phyloP scores from a whole-genome alignment of 768 basidiomycete species.

The Imleria badia region DNA sequence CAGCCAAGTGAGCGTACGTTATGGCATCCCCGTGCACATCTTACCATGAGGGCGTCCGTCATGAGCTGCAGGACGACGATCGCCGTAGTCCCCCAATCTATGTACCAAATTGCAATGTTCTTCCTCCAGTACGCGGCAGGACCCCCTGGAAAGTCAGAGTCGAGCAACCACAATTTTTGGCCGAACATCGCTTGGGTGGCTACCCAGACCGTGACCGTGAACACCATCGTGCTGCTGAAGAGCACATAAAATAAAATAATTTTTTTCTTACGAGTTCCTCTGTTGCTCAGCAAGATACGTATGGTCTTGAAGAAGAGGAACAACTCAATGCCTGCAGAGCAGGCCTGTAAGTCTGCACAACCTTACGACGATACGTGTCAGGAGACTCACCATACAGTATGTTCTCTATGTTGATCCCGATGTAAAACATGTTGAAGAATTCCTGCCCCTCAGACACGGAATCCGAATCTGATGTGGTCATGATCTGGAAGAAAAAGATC shows the following conservation, averaged over 20 bases:
- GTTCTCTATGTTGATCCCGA: conserved; percentile 19
- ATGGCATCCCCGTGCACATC: not conserved
- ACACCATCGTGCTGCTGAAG: conserved; percentile 27
- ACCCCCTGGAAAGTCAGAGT: conserved; percentile 35
- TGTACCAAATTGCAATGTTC: conserved; percentile 27
- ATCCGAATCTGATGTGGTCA: not conserved
- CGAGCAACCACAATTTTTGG: conserved; percentile 36
- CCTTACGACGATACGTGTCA: not conserved
- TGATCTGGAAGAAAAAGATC: not conserved
- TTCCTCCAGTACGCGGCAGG: conserved; percentile 30
- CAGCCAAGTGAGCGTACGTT: not conserved
- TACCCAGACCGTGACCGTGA: conserved; percentile 32
- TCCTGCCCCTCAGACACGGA: not conserved
- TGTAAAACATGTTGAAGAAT: conserved; percentile 12
- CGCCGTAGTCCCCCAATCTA: conserved; percentile 13
- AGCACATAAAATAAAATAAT: conserved; percentile 16
- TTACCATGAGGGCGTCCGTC: conserved; percentile 20
- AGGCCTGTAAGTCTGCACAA: not conserved
- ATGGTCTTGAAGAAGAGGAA: conserved; percentile 27
- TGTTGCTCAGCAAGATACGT: conserved; percentile 7
- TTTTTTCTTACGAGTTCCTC: conserved; percentile 5
- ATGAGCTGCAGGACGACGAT: not conserved
- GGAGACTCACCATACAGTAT: conserved; percentile 23
- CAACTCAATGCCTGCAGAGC: conserved; percentile 19
- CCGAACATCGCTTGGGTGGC: conserved; percentile 22